Evolutionary conservation across 2,329 filamentous ascomycete genomes (phyloP).

Genomic region (Botrytis deweyae): DNA sequence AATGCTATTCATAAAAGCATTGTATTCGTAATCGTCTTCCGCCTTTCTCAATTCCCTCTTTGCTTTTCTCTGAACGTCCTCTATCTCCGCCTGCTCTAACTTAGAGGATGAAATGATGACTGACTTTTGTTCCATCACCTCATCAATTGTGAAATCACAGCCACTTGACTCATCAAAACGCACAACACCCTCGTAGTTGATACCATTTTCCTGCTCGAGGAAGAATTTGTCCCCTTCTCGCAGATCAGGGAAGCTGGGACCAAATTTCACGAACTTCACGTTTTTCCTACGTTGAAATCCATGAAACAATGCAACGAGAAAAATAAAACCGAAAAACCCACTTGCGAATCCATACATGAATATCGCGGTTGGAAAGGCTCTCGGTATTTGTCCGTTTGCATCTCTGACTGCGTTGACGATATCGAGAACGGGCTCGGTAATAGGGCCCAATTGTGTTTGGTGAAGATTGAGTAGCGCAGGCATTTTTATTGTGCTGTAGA

Average conservation of each 20-base stretch:
- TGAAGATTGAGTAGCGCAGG: neutral
- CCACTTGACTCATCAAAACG: fast-evolving
- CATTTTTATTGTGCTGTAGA: neutral
- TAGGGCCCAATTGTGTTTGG: neutral
- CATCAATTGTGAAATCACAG: neutral
- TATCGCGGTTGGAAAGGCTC: too few relatives aligned
- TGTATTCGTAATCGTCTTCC: neutral
- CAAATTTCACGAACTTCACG: neutral
- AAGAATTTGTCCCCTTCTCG: neutral
- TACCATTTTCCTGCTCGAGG: neutral
- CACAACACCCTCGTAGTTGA: neutral
- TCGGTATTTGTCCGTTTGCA: neutral
- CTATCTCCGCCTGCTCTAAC: neutral
- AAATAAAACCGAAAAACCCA: neutral
- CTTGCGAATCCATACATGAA: neutral
- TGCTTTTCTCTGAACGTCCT: neutral
- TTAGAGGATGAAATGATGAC: fast-evolving
- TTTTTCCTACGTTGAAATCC: fast-evolving
- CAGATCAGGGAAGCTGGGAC: neutral
- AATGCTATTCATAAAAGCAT: neutral
- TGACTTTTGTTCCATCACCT: neutral
- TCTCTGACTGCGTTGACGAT: neutral
- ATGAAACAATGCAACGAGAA: fast-evolving
- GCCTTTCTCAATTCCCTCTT: neutral
- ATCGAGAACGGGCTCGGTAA: neutral